Conservation (phyloP, 169 alveolate species). For the Eimeria necatrix region DNA sequence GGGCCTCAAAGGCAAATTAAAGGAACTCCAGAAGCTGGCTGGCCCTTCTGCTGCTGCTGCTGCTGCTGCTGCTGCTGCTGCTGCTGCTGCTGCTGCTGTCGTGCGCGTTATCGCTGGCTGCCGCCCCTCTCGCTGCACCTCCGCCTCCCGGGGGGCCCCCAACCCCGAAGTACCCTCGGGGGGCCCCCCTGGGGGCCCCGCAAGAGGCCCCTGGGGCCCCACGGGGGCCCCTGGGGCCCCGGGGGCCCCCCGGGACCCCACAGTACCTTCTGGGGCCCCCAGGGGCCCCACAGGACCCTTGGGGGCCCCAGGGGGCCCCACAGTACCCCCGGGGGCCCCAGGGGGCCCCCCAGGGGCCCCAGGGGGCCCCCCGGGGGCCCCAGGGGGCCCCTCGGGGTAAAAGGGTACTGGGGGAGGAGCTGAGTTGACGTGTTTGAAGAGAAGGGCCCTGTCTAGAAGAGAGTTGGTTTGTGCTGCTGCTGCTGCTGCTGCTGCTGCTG, state of each 20-base stretch:
- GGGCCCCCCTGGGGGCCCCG: conserved; percentile 13
- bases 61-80: background rate
- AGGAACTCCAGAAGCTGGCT: conserved; percentile 1
- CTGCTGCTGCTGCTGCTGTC: background rate
- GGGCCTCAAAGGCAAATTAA: background rate
- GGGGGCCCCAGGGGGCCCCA: no score
- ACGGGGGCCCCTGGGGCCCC: no score
- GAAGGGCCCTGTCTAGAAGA: background rate
- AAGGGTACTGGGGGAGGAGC: conserved; percentile 25
- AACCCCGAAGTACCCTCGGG: background rate
- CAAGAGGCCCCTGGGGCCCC: background rate
- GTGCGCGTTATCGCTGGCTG: background rate
- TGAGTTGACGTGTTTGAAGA: background rate
- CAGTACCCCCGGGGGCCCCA: no score
- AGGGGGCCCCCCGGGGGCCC: no score
- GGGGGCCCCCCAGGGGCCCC: background rate
- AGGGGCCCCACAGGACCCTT: no score
- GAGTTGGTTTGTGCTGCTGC: background rate
- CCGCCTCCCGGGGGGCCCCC: no score
- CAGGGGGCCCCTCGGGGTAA: no score
- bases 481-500: background rate
- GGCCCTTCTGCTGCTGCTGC: background rate
- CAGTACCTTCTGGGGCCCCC: no score
- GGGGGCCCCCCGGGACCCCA: no score
- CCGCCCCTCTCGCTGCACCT: no score